phyloP scores from a whole-genome alignment of 1,139 yeast species.

The Pichia sp. region DNA sequence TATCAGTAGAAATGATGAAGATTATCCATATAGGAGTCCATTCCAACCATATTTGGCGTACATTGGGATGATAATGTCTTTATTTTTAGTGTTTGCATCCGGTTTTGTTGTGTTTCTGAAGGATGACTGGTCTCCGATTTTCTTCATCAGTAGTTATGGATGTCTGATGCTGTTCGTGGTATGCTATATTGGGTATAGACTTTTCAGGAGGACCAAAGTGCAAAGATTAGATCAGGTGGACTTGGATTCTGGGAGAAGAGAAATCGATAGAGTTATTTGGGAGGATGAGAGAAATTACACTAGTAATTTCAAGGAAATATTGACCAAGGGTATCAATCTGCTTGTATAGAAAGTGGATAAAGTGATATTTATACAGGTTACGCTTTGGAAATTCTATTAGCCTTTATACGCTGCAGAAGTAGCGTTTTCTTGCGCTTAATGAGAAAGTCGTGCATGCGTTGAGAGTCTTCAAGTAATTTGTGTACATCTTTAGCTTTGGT shows the following conservation, averaged over 20 bases:
- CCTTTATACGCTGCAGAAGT: background rate
- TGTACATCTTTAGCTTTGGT: too few relatives aligned
- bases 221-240: constrained; percentile 64
- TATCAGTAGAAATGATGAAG: constrained; percentile 50
- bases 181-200: constrained; percentile 50
- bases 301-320: constrained; percentile 25
- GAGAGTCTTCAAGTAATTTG: too few relatives aligned
- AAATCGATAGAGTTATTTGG: constrained; percentile 63
- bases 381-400: background rate
- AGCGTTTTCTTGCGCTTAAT: background rate
- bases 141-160: constrained; percentile 65
- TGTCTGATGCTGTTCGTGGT: constrained; percentile 48
- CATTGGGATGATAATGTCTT: constrained; percentile 54
- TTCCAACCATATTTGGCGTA: constrained; percentile 72
- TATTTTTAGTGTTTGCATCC: constrained; percentile 50
- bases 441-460: background rate
- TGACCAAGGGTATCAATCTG: constrained; percentile 19
- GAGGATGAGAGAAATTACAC: constrained; percentile 46
- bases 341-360: constrained; percentile 20
- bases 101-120: constrained; percentile 64
- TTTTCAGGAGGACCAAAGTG: constrained; percentile 47
- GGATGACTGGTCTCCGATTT: constrained; percentile 55
- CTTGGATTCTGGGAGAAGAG: constrained; percentile 72
- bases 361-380: background rate
- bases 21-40: constrained; percentile 74